A percentile compares a stretch with the other conserved stretches of the same genome.
These are phyloP conservation scores for Scenedesmus sp. DNA, from an alignment of 163 green algal species.

Conservation along the genomic window DNA sequence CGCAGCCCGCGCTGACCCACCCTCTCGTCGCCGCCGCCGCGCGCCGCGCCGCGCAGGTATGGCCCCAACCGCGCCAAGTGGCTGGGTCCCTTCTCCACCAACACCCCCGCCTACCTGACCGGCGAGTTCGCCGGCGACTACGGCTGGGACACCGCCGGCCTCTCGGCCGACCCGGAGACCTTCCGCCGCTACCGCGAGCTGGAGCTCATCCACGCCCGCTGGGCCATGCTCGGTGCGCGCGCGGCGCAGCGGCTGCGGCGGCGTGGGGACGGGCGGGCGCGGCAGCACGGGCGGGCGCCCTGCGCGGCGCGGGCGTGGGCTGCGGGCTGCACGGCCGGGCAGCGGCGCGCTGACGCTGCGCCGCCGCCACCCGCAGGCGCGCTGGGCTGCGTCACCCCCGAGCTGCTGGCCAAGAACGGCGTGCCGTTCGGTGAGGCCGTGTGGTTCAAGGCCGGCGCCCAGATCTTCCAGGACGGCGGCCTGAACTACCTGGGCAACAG, in stretches of 20 bases:
- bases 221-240: conserved; percentile 94
- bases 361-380: conserved; percentile 54
- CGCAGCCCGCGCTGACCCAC: no score
- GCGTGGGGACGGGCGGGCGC: no score
- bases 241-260: no score
- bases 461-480: conserved; percentile 86
- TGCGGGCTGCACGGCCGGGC: no score
- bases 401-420: conserved; percentile 84
- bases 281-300: no score
- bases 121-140: conserved; percentile 95
- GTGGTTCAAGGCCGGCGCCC: conserved; percentile 89
- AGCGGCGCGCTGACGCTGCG: no score
- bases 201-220: conserved; percentile 88
- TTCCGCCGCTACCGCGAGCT: conserved; percentile 76
- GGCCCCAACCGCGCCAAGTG: conserved; percentile 70
- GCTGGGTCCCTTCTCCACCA: conserved; percentile 66
- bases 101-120: conserved; percentile 71
- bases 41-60: no score
- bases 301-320: no score
- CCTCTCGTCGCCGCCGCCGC: no score
- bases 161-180: conserved; percentile 77
- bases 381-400: conserved; percentile 90
- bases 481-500: conserved; percentile 93
- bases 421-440: conserved; percentile 53
- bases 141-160: conserved; percentile 91